phyloP scores from a whole-genome alignment of 805 yeast species.

The Debaryomyces castellii region DNA sequence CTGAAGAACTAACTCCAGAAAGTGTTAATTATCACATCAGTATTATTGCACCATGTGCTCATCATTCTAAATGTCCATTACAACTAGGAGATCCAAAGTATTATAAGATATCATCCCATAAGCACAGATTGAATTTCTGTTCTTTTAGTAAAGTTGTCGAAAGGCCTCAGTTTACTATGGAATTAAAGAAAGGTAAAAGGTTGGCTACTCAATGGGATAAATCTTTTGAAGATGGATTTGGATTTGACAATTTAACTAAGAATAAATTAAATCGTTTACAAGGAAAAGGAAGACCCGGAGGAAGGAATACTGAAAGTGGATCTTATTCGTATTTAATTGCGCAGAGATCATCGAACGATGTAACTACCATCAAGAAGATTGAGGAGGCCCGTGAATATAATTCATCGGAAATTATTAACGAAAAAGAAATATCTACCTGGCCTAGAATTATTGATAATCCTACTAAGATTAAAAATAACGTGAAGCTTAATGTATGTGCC shows the following conservation, averaged over 20 bases:
- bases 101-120: constrained; percentile 57
- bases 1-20: constrained; percentile 13
- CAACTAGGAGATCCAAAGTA: constrained; percentile 74
- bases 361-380: constrained; percentile 37
- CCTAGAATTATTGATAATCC: constrained; percentile 78
- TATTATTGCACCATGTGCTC: constrained; percentile 87
- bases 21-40: constrained; percentile 52
- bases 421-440: constrained; percentile 42
- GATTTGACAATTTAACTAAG: constrained; percentile 39
- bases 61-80: constrained; percentile 82
- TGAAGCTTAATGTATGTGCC: constrained; percentile 74
- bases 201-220: constrained; percentile 73
- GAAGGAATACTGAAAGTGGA: constrained; percentile 69
- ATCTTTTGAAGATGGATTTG: constrained; percentile 53
- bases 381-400: constrained; percentile 34
- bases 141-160: constrained; percentile 67
- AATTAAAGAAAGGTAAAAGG: constrained; percentile 77
- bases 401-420: constrained; percentile 19
- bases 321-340: constrained; percentile 73
- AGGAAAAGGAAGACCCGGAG: constrained; percentile 80
- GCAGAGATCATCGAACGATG: constrained; percentile 53
- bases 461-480: constrained; percentile 77
- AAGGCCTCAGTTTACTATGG: constrained; percentile 79
- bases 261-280: constrained; percentile 35
- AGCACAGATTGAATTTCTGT: constrained; percentile 67